Evolutionary conservation across 1,284 basidiomycete species (phyloP).

Genomic region (Golubevia sp.): DNA sequence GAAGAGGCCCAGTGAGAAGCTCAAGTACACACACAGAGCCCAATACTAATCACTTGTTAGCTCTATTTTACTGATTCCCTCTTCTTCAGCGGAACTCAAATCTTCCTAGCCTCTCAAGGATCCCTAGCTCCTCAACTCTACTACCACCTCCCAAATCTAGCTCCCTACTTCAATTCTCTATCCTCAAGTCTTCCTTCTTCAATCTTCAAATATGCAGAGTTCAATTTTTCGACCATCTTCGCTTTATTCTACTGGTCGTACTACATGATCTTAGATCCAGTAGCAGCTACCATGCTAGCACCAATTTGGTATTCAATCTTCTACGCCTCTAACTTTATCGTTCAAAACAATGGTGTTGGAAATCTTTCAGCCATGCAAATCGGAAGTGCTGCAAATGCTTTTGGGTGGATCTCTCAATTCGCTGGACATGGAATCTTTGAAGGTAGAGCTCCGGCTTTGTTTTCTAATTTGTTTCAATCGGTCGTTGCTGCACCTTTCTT

Average conservation of each 20-base stretch:
- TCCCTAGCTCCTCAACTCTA: not conserved
- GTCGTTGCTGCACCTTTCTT: constrained; percentile 50
- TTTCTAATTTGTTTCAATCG: constrained; percentile 44
- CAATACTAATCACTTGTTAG: no score
- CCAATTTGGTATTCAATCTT: constrained; percentile 28
- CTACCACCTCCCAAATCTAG: not conserved
- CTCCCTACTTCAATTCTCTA: not conserved
- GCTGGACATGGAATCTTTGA: constrained; percentile 50
- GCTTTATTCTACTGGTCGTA: constrained; percentile 30
- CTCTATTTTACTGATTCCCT: not conserved
- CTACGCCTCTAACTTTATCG: constrained; percentile 13
- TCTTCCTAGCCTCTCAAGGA: not conserved
- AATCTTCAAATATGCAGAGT: constrained; percentile 20
- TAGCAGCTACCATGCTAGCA: constrained; percentile 25
- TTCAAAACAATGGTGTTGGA: constrained; percentile 7
- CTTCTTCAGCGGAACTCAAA: not conserved
- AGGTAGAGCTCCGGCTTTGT: constrained; percentile 37
- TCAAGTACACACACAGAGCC: no score
- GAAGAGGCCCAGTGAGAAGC: no score
- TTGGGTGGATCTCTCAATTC: constrained; percentile 45
- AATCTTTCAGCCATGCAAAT: constrained; percentile 19
- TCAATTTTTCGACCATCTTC: constrained; percentile 22
- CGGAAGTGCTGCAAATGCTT: constrained; percentile 18
- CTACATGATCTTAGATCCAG: constrained; percentile 34
- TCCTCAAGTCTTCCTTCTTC: constrained; percentile 13